Conservation (phyloP, 2,329 filamentous ascomycete species). For the Pleoardoris graminearum region DNA sequence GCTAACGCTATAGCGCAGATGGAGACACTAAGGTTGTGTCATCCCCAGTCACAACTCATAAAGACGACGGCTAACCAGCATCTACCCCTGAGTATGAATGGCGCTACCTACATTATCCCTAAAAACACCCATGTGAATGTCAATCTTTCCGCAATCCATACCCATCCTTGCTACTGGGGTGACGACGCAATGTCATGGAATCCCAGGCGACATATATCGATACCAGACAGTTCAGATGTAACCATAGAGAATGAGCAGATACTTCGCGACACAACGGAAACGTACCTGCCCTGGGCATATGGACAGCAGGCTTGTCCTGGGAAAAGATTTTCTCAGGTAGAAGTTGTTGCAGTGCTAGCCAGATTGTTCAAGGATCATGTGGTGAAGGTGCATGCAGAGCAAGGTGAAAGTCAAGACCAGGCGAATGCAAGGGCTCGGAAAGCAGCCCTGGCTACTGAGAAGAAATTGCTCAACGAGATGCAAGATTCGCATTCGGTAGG, state of each 20-base stretch:
- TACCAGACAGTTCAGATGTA: neutral
- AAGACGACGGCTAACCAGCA: conserved; percentile 29
- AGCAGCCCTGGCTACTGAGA: no score
- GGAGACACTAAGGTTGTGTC: conserved; percentile 44
- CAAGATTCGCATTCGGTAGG: no score
- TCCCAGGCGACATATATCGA: conserved; percentile 26
- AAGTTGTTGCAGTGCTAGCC: conserved; percentile 23
- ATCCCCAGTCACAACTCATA: conserved; percentile 35
- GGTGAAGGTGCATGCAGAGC: conserved; percentile 13
- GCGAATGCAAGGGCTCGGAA: no score
- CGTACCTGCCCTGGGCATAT: conserved; percentile 19
- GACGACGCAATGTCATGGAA: conserved; percentile 32
- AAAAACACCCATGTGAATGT: conserved; percentile 12
- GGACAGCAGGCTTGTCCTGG: conserved; percentile 23
- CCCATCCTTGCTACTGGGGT: conserved; percentile 36
- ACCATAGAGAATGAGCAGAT: conserved; percentile 14
- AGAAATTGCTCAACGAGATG: no score
- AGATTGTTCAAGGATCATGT: conserved; percentile 18
- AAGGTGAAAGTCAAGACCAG: conserved; percentile 19
- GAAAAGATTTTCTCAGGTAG: conserved; percentile 25
- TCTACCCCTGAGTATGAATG: neutral
- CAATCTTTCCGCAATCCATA: conserved; percentile 29
- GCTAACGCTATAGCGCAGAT: no score
- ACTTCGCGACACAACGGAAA: neutral
- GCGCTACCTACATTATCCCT: conserved; percentile 9